Conservation (phyloP, 2,329 filamentous ascomycete species). For the Tothia fuscella region DNA sequence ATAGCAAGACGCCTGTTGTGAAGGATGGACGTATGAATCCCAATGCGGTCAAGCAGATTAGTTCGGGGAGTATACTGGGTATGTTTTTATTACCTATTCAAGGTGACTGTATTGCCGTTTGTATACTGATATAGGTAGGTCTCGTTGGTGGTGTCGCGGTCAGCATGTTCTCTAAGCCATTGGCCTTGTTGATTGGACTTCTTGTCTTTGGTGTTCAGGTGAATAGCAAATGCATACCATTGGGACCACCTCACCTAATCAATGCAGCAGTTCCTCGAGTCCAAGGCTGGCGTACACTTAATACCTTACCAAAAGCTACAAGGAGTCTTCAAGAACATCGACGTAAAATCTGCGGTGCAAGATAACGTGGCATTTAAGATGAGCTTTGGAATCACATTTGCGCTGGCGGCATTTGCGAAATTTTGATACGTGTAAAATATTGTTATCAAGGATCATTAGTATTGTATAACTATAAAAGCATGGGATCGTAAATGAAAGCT, state of each 20-base stretch:
- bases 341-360: conserved; percentile 40
- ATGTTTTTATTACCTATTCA: conserved; percentile 6
- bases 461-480: too few relatives aligned
- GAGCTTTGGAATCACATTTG: conserved; percentile 62
- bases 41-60: conserved; percentile 31
- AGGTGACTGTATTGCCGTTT: background rate
- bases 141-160: conserved; percentile 53
- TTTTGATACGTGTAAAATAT: too few relatives aligned
- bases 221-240: conserved; percentile 15
- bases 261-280: conserved; percentile 34
- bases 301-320: conserved; percentile 38
- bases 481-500: too few relatives aligned
- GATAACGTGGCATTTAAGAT: conserved; percentile 53
- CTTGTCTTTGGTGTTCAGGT: conserved; percentile 53
- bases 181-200: conserved; percentile 56
- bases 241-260: too few relatives aligned
- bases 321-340: conserved; percentile 37
- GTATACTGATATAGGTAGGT: conserved; percentile 30
- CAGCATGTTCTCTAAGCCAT: conserved; percentile 56
- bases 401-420: conserved; percentile 52
- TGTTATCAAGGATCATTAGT: too few relatives aligned
- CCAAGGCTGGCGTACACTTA: conserved; percentile 39
- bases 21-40: conserved; percentile 29
- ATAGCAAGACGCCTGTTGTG: conserved; percentile 28
- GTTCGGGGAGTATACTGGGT: conserved; percentile 35